phyloP scores from a whole-genome alignment of 192 early-diverging fungal species.

The Umbelopsis vinacea region DNA sequence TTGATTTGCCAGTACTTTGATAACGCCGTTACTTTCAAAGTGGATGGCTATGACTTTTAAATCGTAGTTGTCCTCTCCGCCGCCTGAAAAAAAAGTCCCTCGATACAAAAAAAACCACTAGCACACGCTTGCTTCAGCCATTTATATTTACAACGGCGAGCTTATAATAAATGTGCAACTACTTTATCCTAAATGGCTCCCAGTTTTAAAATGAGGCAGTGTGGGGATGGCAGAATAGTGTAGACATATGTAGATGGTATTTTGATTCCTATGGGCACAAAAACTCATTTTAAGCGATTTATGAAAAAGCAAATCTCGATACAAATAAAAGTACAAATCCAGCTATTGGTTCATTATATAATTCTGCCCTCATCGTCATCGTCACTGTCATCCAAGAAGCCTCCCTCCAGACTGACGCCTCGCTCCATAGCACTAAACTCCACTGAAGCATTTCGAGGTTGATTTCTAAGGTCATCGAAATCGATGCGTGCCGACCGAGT shows the following conservation, averaged over 20 bases:
- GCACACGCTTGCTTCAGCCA: too few species aligned
- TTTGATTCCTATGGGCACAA: too few species aligned
- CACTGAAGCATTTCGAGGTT: slow-evolving; percentile 25
- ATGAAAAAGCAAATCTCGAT: background rate
- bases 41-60: slow-evolving; percentile 41
- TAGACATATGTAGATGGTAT: too few species aligned
- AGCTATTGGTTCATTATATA: slow-evolving; percentile 9
- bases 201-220: too few species aligned
- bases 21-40: slow-evolving; percentile 54
- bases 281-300: background rate
- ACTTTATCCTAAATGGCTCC: too few species aligned
- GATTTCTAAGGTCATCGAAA: slow-evolving; percentile 33
- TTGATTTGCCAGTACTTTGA: slow-evolving; percentile 62
- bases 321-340: slow-evolving; percentile 1
- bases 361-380: slow-evolving; percentile 25
- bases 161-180: too few species aligned
- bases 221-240: too few species aligned
- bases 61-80: background rate
- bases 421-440: slow-evolving; percentile 25
- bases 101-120: too few species aligned
- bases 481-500: slow-evolving; percentile 33
- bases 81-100: background rate
- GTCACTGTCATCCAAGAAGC: slow-evolving; percentile 25
- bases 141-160: too few species aligned
- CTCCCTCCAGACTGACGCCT: slow-evolving; percentile 5